Conservation (phyloP, 495 filamentous ascomycete genomes). For the Cladorrhinum samala region DNA sequence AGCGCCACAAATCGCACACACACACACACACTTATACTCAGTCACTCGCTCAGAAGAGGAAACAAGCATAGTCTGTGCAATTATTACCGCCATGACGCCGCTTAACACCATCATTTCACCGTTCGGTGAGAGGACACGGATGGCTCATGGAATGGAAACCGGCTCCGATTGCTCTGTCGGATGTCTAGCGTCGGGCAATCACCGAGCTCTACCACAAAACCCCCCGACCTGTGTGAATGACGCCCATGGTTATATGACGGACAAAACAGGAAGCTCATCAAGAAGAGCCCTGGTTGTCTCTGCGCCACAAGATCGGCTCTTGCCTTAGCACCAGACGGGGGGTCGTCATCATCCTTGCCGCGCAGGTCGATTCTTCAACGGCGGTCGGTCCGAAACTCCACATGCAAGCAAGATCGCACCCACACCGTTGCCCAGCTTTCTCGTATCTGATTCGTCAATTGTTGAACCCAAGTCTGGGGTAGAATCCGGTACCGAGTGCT, state of each 20-base stretch:
- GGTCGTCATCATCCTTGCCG: constrained; percentile 19
- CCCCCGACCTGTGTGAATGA: not conserved
- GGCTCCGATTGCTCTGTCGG: not conserved
- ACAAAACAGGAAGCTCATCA: constrained; percentile 2
- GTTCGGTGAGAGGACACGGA: constrained; percentile 4
- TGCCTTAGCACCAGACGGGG: constrained; percentile 7
- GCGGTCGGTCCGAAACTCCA: constrained; percentile 37
- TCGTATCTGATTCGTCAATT: constrained; percentile 20
- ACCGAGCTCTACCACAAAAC: not conserved
- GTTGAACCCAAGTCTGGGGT: constrained; percentile 2
- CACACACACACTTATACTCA: no score
- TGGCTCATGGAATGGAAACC: not conserved
- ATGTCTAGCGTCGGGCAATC: not conserved
- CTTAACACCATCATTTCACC: constrained; percentile 1
- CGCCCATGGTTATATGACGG: not conserved
- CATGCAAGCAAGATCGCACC: constrained; percentile 29
- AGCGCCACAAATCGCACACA: constrained; percentile 3
- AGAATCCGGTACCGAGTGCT: constrained; percentile 10
- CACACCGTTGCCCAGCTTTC: constrained; percentile 17
- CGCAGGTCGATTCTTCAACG: constrained; percentile 20
- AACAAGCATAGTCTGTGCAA: constrained; percentile 6
- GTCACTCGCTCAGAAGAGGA: not conserved
- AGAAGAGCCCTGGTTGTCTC: constrained; percentile 12
- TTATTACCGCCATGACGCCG: not conserved
- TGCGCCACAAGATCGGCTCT: constrained; percentile 27